These are phyloP conservation scores for Teratosphaeria nubilosa DNA, from an alignment of 2,329 filamentous ascomycete species.

Conservation along the genomic window DNA sequence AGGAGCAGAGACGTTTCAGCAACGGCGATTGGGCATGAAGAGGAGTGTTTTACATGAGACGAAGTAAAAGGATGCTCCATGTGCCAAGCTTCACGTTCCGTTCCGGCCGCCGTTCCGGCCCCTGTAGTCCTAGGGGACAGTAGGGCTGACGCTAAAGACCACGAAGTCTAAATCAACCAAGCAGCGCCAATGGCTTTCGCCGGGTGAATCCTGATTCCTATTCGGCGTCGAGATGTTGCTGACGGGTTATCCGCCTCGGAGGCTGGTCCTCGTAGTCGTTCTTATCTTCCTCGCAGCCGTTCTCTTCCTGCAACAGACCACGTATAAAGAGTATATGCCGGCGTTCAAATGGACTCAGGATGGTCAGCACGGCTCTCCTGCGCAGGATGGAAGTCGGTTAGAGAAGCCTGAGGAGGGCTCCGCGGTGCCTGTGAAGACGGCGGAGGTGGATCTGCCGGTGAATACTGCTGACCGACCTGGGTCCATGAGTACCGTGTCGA, in stretches of 20 bases:
- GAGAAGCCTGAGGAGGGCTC: conserved; percentile 3
- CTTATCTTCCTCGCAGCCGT: conserved; percentile 23
- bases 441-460: neutral
- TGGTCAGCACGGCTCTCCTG: neutral
- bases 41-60: no score
- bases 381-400: neutral
- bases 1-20: no score
- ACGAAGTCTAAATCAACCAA: neutral
- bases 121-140: no score
- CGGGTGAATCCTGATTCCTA: neutral
- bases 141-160: neutral
- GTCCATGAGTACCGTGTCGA: neutral
- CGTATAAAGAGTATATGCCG: conserved; percentile 12
- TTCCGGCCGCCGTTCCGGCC: neutral
- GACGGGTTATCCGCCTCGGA: conserved; percentile 22
- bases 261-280: conserved; percentile 27
- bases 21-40: no score
- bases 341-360: neutral
- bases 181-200: neutral
- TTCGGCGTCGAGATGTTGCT: conserved; percentile 14
- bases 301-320: conserved; percentile 14
- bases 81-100: neutral
- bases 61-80: neutral
- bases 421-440: conserved; percentile 1
- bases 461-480: neutral